Evolutionary conservation across 73 alveolate genomes (phyloP).

Genomic region (Paramecium sonneborni): DNA sequence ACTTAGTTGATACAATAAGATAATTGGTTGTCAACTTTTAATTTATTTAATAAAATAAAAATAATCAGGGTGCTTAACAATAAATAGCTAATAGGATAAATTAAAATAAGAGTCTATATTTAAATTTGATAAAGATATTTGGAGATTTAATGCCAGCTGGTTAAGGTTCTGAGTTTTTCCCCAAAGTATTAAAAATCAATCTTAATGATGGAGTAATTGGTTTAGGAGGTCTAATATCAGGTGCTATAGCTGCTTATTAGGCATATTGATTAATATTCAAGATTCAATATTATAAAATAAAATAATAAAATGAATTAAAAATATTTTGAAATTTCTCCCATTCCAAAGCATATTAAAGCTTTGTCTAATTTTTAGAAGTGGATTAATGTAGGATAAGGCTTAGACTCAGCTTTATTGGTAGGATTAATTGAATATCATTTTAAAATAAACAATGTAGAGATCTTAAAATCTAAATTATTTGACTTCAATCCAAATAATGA

Average conservation of each 20-base stretch:
- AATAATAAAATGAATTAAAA: too few species aligned
- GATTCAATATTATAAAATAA: background rate
- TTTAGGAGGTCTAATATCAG: constrained; percentile 77
- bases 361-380: background rate
- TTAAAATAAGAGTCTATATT: constrained; percentile 59
- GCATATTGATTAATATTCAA: constrained; percentile 30
- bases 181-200: constrained; percentile 71
- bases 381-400: background rate
- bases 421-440: background rate
- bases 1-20: constrained; percentile 15
- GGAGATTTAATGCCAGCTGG: constrained; percentile 82
- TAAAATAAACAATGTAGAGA: too few species aligned
- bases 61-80: constrained; percentile 53
- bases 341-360: background rate
- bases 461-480: too few species aligned
- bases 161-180: constrained; percentile 71
- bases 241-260: constrained; percentile 72
- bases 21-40: background rate
- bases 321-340: background rate
- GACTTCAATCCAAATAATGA: too few species aligned
- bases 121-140: constrained; percentile 71
- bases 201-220: constrained; percentile 82
- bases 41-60: constrained; percentile 46
- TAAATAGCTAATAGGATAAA: background rate
- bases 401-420: background rate